These are phyloP conservation scores for Chalaropsis ovoidea DNA, from an alignment of 2,329 filamentous ascomycete genomes.

Conservation along the genomic window DNA sequence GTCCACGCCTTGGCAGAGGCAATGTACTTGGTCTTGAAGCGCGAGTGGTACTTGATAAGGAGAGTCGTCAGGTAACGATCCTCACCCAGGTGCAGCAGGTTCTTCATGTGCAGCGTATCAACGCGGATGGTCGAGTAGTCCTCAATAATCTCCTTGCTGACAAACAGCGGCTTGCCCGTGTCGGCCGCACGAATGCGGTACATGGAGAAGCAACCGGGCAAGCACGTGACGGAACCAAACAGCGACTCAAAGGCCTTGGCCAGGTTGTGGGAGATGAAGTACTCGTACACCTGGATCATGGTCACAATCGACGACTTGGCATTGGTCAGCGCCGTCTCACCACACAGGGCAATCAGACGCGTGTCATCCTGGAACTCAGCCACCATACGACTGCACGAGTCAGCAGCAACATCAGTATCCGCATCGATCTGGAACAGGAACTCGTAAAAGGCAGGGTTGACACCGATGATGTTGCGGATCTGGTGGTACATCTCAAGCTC, in stretches of 20 bases:
- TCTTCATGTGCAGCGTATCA: slow-evolving; percentile 98
- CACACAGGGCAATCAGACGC: slow-evolving; percentile 83
- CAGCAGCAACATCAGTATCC: slow-evolving; percentile 83
- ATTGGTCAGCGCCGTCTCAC: slow-evolving; percentile 88
- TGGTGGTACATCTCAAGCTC: slow-evolving; percentile 98
- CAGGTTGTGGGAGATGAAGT: slow-evolving; percentile 97
- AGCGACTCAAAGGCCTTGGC: slow-evolving; percentile 95
- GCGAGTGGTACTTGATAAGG: slow-evolving; percentile 79
- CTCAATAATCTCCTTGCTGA: slow-evolving; percentile 83
- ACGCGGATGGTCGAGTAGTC: slow-evolving; percentile 87
- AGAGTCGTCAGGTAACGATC: slow-evolving; percentile 95
- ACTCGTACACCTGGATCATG: slow-evolving; percentile 99
- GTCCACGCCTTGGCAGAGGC: slow-evolving; percentile 90
- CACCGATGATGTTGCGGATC: slow-evolving; percentile 95
- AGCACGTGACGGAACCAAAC: slow-evolving; percentile 93
- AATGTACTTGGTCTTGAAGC: slow-evolving; percentile 98
- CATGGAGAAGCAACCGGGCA: slow-evolving; percentile 99
- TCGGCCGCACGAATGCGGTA: slow-evolving; percentile 93
- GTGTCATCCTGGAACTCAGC: slow-evolving; percentile 85
- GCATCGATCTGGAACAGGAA: slow-evolving; percentile 95
- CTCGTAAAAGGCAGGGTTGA: slow-evolving; percentile 97
- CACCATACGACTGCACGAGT: slow-evolving; percentile 86
- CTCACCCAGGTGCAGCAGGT: slow-evolving; percentile 88
- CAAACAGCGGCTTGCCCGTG: slow-evolving; percentile 89
- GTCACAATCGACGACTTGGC: slow-evolving; percentile 88